Evolutionary conservation across 2,329 filamentous ascomycete species (phyloP).

Genomic region (Diatrype stigma): DNA sequence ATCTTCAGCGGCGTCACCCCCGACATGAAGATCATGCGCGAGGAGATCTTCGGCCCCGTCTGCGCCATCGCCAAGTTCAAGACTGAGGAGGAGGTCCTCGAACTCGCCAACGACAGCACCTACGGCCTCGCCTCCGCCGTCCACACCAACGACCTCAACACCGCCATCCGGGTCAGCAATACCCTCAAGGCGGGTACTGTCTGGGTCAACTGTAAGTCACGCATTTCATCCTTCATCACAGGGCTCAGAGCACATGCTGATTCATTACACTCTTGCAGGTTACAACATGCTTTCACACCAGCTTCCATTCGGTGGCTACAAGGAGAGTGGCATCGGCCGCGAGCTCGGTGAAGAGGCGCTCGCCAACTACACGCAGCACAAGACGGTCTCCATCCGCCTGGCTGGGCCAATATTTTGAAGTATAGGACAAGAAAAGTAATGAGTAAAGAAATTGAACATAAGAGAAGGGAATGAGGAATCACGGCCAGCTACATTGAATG

Average conservation of each 20-base stretch:
- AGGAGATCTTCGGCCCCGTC: conserved; percentile 91
- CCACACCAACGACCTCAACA: conserved; percentile 79
- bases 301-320: conserved; percentile 66
- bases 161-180: conserved; percentile 75
- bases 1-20: conserved; percentile 78
- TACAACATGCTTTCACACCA: conserved; percentile 69
- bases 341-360: conserved; percentile 68
- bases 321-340: conserved; percentile 72
- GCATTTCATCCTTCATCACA: neutral
- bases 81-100: conserved; percentile 73
- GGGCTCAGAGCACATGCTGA: neutral
- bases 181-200: conserved; percentile 65
- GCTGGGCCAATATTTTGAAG: conserved; percentile 38
- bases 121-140: conserved; percentile 83
- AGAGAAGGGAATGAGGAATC: neutral
- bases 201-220: conserved; percentile 44
- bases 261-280: conserved; percentile 13
- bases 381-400: conserved; percentile 58
- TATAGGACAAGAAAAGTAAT: neutral
- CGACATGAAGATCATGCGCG: conserved; percentile 87
- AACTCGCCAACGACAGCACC: conserved; percentile 67
- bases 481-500: too few relatives aligned
- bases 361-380: conserved; percentile 64
- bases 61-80: conserved; percentile 83
- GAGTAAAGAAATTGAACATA: neutral